Percentiles rank a stretch among this genome's conserved stretches.
These are phyloP conservation scores for Fusarium euwallaceae DNA, from an alignment of 2,329 filamentous ascomycete genomes.

Conservation along the genomic window DNA sequence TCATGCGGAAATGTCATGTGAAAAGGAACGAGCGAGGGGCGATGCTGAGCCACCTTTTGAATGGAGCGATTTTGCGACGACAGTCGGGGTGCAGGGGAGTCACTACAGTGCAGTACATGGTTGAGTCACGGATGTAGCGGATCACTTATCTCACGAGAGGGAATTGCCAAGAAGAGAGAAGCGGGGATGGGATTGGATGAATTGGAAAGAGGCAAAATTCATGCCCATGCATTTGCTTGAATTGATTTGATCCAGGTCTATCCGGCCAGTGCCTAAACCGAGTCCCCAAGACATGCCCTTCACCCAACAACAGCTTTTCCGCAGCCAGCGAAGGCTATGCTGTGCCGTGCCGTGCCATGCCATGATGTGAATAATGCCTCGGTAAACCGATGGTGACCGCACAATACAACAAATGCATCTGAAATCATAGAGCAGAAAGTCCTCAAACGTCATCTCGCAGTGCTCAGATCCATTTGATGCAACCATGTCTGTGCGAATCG, in stretches of 20 bases:
- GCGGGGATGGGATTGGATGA: conserved; percentile 3
- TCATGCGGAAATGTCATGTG: conserved; percentile 47
- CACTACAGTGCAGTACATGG: neutral
- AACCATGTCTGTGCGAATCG: conserved; percentile 34
- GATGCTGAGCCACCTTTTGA: conserved; percentile 31
- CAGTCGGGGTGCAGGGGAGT: neutral
- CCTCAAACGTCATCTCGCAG: conserved; percentile 27
- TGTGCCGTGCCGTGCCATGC: neutral
- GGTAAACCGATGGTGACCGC: conserved; percentile 19
- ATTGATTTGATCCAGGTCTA: conserved; percentile 33
- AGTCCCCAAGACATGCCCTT: neutral
- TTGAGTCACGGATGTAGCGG: conserved; percentile 17
- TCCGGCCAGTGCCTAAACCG: conserved; percentile 29
- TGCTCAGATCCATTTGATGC: conserved; percentile 37
- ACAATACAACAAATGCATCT: conserved; percentile 32
- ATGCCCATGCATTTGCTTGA: conserved; percentile 29
- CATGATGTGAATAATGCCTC: conserved; percentile 7
- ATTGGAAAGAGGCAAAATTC: conserved; percentile 30
- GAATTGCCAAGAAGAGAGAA: conserved; percentile 16
- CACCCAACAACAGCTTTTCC: neutral
- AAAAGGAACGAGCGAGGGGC: conserved; percentile 24
- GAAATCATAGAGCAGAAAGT: conserved; percentile 30
- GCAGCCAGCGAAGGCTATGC: neutral
- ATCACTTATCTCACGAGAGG: conserved; percentile 19
- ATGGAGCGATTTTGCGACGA: conserved; percentile 10